phyloP scores from a whole-genome alignment of 2,329 filamentous ascomycete species.

The Trichoderma endophyticum region DNA sequence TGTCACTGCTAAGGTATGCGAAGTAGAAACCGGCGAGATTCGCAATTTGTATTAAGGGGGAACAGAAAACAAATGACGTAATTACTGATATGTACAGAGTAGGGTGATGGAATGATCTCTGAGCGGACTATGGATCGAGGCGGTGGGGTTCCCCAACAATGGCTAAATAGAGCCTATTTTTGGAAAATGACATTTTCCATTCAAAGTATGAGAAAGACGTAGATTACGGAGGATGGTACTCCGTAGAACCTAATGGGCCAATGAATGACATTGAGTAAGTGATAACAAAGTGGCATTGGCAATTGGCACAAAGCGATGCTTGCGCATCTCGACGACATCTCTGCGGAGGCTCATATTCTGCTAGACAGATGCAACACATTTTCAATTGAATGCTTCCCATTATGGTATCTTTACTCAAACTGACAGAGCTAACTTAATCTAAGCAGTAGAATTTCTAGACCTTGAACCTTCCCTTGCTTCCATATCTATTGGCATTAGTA shows the following conservation, averaged over 20 bases:
- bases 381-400: neutral
- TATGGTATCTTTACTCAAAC: neutral
- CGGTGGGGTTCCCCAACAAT: neutral
- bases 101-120: neutral
- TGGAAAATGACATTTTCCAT: neutral
- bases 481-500: neutral
- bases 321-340: neutral
- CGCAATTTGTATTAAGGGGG: neutral
- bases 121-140: neutral
- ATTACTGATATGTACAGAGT: neutral
- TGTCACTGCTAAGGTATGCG: neutral
- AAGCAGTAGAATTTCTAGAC: neutral
- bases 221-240: neutral
- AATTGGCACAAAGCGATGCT: neutral
- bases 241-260: neutral
- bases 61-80: neutral
- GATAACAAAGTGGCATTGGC: neutral
- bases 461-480: neutral
- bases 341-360: neutral
- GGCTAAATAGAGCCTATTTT: neutral
- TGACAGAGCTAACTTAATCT: neutral
- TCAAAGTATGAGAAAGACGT: neutral
- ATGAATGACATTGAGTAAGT: neutral
- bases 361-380: neutral
- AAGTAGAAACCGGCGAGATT: neutral